Evolutionary conservation across 768 basidiomycete species (phyloP).

Genomic region (Lepiota brunneoincarnata): DNA sequence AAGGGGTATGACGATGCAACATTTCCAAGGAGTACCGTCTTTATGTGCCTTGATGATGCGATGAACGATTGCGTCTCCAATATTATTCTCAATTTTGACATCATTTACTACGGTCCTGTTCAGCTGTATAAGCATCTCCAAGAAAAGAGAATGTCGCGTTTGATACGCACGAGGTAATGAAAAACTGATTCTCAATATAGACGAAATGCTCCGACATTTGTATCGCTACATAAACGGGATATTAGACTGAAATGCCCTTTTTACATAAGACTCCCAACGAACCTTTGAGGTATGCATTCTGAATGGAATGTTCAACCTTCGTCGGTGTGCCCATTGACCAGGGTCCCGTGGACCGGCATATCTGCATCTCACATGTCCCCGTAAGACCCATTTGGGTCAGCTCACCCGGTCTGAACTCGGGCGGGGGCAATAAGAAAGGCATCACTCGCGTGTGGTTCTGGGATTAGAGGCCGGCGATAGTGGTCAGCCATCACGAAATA

Average conservation of each 20-base stretch:
- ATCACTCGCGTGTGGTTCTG: constrained; percentile 90
- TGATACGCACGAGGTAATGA: constrained; percentile 75
- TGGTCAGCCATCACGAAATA: background rate
- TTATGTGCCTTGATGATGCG: constrained; percentile 87
- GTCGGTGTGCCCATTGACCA: constrained; percentile 95
- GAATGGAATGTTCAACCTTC: constrained; percentile 87
- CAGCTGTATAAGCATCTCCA: constrained; percentile 8
- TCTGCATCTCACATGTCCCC: constrained; percentile 96
- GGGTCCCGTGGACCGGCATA: constrained; percentile 91
- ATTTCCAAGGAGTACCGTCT: constrained; percentile 83
- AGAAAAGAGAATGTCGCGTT: background rate
- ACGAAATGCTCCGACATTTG: constrained; percentile 95
- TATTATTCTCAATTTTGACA: constrained; percentile 85
- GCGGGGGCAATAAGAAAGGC: constrained; percentile 92
- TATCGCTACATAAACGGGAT: constrained; percentile 56
- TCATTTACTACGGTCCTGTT: constrained; percentile 80
- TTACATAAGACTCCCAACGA: constrained; percentile 6
- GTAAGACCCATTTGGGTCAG: constrained; percentile 78
- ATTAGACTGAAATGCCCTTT: background rate
- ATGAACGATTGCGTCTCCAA: constrained; percentile 90
- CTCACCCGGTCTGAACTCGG: constrained; percentile 85
- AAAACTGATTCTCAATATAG: constrained; percentile 96
- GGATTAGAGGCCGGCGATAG: background rate
- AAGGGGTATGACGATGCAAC: constrained; percentile 88
- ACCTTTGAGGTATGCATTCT: constrained; percentile 93